Evolutionary conservation across 805 yeast species (phyloP).

Genomic region (Ogataea parapolymorpha): DNA sequence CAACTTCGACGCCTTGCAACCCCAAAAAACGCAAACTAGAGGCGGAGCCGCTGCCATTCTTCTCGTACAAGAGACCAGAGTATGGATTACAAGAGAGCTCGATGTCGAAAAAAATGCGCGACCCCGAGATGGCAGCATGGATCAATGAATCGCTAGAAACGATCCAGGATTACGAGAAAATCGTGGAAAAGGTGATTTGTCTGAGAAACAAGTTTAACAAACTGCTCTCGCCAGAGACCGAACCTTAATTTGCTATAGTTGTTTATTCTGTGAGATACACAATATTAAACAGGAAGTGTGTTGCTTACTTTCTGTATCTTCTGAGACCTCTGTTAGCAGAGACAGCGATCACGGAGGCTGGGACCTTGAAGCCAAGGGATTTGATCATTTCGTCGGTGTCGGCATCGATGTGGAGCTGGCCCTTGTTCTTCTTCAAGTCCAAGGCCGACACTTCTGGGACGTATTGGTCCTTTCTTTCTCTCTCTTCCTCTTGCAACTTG

Average conservation of each 20-base stretch:
- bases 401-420: slow-evolving; percentile 93
- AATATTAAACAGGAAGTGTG: slow-evolving; percentile 17
- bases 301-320: slow-evolving; percentile 74
- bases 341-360: slow-evolving; percentile 80
- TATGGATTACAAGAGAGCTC: not conserved
- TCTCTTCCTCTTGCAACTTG: slow-evolving; percentile 99
- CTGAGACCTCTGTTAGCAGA: slow-evolving; percentile 90
- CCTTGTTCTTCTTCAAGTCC: slow-evolving; percentile 94
- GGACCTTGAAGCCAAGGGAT: slow-evolving; percentile 87
- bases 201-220: slow-evolving; percentile 36
- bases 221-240: slow-evolving; percentile 6
- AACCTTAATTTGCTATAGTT: slow-evolving; percentile 6
- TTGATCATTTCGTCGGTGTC: slow-evolving; percentile 95
- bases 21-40: slow-evolving; percentile 14
- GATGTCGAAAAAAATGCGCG: slow-evolving; percentile 1
- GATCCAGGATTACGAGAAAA: slow-evolving; percentile 31
- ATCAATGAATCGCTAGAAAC: slow-evolving; percentile 34
- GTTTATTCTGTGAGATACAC: slow-evolving; percentile 14
- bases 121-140: slow-evolving; percentile 34
- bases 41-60: slow-evolving; percentile 9
- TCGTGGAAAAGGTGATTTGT: slow-evolving; percentile 34
- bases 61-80: slow-evolving; percentile 2
- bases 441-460: slow-evolving; percentile 99
- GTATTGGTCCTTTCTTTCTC: slow-evolving; percentile 99
- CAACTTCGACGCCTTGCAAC: slow-evolving; percentile 21